phyloP scores from a whole-genome alignment of 352 stramenopile genomes.

The Globisporangium yorkense region DNA sequence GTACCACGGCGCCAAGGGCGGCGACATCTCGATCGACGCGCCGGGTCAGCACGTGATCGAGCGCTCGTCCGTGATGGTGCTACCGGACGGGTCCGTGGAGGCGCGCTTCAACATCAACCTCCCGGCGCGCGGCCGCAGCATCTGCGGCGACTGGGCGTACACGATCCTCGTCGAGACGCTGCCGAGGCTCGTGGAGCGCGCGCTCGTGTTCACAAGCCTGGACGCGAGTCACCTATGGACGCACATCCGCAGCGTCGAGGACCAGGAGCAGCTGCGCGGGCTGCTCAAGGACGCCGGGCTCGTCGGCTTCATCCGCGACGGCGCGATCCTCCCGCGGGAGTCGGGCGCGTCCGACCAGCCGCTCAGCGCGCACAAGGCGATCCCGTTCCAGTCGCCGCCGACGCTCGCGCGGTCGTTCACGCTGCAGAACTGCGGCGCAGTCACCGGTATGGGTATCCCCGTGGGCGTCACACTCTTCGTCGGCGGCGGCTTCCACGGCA shows the following conservation, averaged over 20 bases:
- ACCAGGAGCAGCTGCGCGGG: constrained; percentile 87
- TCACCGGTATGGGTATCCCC: constrained; percentile 93
- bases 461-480: constrained; percentile 95
- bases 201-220: constrained; percentile 74
- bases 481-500: constrained; percentile 96
- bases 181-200: constrained; percentile 75
- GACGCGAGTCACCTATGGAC: constrained; percentile 58
- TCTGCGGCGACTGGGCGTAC: constrained; percentile 91
- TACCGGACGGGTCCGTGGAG: constrained; percentile 78
- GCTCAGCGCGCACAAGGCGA: constrained; percentile 30
- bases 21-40: constrained; percentile 92
- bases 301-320: constrained; percentile 92
- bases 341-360: constrained; percentile 60
- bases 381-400: constrained; percentile 84
- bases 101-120: constrained; percentile 95
- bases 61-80: constrained; percentile 85
- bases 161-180: constrained; percentile 90
- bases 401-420: constrained; percentile 79
- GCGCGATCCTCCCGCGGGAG: constrained; percentile 87
- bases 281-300: constrained; percentile 80
- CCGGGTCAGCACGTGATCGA: constrained; percentile 94
- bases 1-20: constrained; percentile 89
- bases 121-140: constrained; percentile 89
- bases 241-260: constrained; percentile 91
- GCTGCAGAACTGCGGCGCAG: constrained; percentile 75